Evolutionary conservation across 2,329 filamentous ascomycete species (phyloP).

Genomic region (Colletotrichum sp.): DNA sequence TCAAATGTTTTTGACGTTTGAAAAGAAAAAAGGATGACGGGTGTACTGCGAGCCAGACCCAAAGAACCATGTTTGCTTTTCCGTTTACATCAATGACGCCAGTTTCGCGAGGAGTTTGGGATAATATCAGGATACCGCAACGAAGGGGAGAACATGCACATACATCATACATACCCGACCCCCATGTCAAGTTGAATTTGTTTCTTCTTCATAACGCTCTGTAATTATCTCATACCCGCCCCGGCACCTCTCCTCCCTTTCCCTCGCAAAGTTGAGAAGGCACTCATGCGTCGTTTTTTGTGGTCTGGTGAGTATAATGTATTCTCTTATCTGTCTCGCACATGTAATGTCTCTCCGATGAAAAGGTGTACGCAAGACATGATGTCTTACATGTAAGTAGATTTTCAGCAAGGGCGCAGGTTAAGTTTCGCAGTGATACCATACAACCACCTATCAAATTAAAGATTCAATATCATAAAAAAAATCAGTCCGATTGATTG

Average conservation of each 20-base stretch:
- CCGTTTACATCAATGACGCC: not conserved
- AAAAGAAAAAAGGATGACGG: not conserved
- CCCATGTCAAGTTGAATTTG: not conserved
- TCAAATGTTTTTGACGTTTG: not conserved
- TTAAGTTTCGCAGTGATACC: not conserved
- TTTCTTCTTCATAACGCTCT: not conserved
- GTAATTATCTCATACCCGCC: not conserved
- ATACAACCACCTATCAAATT: not conserved
- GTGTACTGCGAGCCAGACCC: not conserved
- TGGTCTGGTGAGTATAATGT: conserved; percentile 11
- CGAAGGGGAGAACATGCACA: not conserved
- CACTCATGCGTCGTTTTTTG: not conserved
- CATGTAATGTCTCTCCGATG: not conserved
- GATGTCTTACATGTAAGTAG: not conserved
- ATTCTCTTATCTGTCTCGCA: not conserved
- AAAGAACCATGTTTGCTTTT: not conserved
- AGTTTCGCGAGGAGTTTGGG: conserved; percentile 1
- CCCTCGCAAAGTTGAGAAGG: not conserved
- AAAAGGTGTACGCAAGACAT: not conserved
- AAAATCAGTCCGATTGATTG: not conserved
- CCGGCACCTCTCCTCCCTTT: not conserved
- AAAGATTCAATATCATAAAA: not conserved
- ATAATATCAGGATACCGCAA: not conserved
- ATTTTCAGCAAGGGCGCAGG: not conserved
- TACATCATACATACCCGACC: not conserved